Percentiles rank a stretch among this genome's conserved stretches.
Evolutionary conservation across 164 flowering plant species (phyloP).

Genomic region (Hamamelis virginiana): DNA sequence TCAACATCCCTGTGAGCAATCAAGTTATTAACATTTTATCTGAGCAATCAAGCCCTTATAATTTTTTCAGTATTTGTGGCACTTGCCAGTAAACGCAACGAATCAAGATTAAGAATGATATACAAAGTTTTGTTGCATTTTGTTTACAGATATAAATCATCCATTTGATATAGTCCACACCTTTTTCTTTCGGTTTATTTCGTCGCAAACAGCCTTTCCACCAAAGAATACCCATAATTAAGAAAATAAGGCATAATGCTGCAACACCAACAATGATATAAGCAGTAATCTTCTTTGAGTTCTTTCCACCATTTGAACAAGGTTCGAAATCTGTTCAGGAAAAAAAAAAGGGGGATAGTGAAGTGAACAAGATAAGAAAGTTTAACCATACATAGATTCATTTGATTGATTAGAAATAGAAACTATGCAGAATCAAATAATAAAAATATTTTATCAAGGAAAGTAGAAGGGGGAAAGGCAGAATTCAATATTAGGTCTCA

Average conservation of each 20-base stretch:
- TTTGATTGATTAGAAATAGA: background rate
- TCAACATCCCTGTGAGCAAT: background rate
- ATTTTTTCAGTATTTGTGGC: background rate
- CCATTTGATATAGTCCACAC: slow-evolving; percentile 5
- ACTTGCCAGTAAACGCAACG: background rate
- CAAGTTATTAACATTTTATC: no score
- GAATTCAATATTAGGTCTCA: no score
- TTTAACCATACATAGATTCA: background rate
- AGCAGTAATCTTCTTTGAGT: slow-evolving; percentile 9
- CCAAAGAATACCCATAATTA: slow-evolving; percentile 43
- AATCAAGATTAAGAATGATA: background rate
- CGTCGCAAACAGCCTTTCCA: slow-evolving; percentile 36
- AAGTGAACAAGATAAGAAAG: background rate
- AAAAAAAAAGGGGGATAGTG: slow-evolving; percentile 2
- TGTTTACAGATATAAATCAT: background rate
- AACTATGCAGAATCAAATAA: no score
- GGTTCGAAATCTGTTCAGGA: slow-evolving; percentile 30
- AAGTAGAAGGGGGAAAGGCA: background rate
- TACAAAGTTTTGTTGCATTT: background rate
- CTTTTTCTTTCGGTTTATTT: slow-evolving; percentile 17
- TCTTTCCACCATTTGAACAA: slow-evolving; percentile 25
- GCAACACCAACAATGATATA: slow-evolving; percentile 32
- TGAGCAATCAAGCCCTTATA: background rate
- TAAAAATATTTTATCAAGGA: no score
- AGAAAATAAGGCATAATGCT: slow-evolving; percentile 13